A percentile compares a stretch with the other conserved stretches of the same genome.
Evolutionary conservation across 805 yeast genomes (phyloP).

Genomic region (Tanozyma kutaoensis): DNA sequence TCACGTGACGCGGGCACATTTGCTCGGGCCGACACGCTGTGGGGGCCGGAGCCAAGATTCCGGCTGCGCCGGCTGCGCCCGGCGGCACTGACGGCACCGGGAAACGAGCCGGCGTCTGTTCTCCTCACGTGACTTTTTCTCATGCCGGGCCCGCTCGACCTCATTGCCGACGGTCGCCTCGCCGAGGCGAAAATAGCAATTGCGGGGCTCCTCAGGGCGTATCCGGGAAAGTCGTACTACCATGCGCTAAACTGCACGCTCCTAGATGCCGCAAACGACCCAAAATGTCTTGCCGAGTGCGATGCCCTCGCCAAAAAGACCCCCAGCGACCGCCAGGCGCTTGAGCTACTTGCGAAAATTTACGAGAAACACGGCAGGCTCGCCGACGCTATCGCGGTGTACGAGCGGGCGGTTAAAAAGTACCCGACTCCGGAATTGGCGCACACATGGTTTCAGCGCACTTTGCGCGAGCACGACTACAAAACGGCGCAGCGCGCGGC

Average conservation of each 20-base stretch:
- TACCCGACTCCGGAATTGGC: constrained; percentile 37
- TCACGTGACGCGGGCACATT: no score
- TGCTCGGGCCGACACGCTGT: no score
- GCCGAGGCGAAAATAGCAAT: constrained; percentile 38
- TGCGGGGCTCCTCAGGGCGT: constrained; percentile 33
- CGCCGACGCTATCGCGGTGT: constrained; percentile 31
- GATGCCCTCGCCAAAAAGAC: constrained; percentile 14
- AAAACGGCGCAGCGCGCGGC: constrained; percentile 40
- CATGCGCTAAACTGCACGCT: constrained; percentile 29
- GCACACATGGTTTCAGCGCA: constrained; percentile 43
- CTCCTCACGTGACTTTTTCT: no score
- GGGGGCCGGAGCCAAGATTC: no score
- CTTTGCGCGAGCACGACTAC: constrained; percentile 33
- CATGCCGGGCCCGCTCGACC: no score
- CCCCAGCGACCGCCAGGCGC: constrained; percentile 44
- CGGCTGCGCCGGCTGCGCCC: no score
- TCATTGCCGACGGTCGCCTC: constrained; percentile 41
- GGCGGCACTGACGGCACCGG: no score
- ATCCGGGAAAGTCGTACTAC: constrained; percentile 46
- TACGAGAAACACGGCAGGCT: constrained; percentile 18
- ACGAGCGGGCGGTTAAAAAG: constrained; percentile 45
- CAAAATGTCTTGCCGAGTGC: constrained; percentile 18
- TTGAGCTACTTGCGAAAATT: constrained; percentile 33
- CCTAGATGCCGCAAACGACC: constrained; percentile 12
- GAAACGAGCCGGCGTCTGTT: no score